phyloP scores from a whole-genome alignment of 2,329 filamentous ascomycete species.

The Pseudonectria buxi region DNA sequence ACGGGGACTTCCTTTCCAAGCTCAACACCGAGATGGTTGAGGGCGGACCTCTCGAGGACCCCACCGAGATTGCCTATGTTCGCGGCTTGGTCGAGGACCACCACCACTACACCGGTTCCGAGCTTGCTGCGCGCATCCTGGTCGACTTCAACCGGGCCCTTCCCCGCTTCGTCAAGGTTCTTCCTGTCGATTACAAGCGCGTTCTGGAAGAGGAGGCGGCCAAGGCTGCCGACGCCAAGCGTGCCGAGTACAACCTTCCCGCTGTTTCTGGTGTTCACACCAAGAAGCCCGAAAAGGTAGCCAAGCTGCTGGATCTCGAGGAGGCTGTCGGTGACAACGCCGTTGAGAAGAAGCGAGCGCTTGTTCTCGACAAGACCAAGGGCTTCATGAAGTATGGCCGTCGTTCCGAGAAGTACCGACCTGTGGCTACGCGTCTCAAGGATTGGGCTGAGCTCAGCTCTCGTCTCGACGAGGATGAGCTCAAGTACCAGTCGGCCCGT shows the following conservation, averaged over 20 bases:
- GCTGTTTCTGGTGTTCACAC: conserved; percentile 60
- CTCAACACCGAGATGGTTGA: conserved; percentile 98
- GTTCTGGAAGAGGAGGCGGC: conserved; percentile 79
- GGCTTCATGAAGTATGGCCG: conserved; percentile 98
- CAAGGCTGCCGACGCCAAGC: conserved; percentile 79
- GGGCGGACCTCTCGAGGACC: conserved; percentile 74
- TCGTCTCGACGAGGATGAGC: conserved; percentile 84
- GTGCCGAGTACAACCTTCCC: conserved; percentile 74
- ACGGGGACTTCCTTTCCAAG: conserved; percentile 84
- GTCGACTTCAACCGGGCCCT: conserved; percentile 93
- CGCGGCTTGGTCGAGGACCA: conserved; percentile 92
- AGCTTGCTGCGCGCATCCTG: conserved; percentile 84
- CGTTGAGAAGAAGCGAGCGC: conserved; percentile 80
- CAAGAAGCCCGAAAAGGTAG: conserved; percentile 61
- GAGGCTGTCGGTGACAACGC: conserved; percentile 81
- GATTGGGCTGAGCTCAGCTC: conserved; percentile 90
- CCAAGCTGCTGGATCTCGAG: conserved; percentile 76
- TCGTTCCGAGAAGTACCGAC: conserved; percentile 87
- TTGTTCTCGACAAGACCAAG: conserved; percentile 94
- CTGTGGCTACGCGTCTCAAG: conserved; percentile 73
- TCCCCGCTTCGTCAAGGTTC: conserved; percentile 84
- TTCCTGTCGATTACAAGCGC: conserved; percentile 94
- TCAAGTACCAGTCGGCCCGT: conserved; percentile 92
- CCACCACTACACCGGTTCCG: conserved; percentile 95
- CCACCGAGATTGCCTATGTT: conserved; percentile 80